Base-by-base conservation (phyloP, 768 basidiomycete species). In the Mycena rosella region DNA sequence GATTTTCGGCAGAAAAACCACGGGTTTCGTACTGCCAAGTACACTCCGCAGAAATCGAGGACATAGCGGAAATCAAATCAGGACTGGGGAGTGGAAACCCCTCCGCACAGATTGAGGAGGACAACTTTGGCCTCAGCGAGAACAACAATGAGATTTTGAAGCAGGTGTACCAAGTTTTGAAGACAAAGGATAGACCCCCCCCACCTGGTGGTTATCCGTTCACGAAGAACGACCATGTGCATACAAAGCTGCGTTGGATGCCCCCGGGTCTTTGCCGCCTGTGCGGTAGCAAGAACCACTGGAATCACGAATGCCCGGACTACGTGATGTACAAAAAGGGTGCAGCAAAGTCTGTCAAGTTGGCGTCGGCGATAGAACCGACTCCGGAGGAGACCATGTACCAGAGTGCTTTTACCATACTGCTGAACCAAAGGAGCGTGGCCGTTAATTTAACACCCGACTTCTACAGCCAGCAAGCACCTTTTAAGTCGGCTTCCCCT, bases 381-480 rank as follows among this genome's bases (percentile, higher is more conserved):
- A 24, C 54, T 11, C 55, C 57, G 42, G 63, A 63, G 10, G 62
- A 63, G 0, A 26, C 34, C 9, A 63, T 63, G 62, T 63, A 63
- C 27, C 32, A 63, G 3, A 63, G 36, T 17, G 5, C n/a, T 1
- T 63, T 63, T 36, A 36, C 53, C 1, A 30, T 63, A 0, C 32
- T 63, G 26, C 24, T 63, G 5, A 63, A 63, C 22, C 62, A 63
- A n/a, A n/a, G n/a, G n/a, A n/a, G n/a, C n/a, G n/a, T n/a, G n/a
- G n/a, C n/a, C n/a, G n/a, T n/a, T n/a, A n/a, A n/a, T n/a, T n/a
- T n/a, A n/a, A n/a, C n/a, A n/a, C n/a, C n/a, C n/a, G n/a, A n/a
- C n/a, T n/a, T n/a, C n/a, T n/a, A n/a, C n/a, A n/a, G n/a, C n/a
- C n/a, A n/a, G n/a, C n/a, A n/a, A n/a, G n/a, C n/a, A n/a, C n/a